A percentile compares a stretch with the other conserved stretches of the same genome.
Evolutionary conservation across 371 early-diverging fungal genomes (phyloP).

Genomic region (Mortierella sp.): DNA sequence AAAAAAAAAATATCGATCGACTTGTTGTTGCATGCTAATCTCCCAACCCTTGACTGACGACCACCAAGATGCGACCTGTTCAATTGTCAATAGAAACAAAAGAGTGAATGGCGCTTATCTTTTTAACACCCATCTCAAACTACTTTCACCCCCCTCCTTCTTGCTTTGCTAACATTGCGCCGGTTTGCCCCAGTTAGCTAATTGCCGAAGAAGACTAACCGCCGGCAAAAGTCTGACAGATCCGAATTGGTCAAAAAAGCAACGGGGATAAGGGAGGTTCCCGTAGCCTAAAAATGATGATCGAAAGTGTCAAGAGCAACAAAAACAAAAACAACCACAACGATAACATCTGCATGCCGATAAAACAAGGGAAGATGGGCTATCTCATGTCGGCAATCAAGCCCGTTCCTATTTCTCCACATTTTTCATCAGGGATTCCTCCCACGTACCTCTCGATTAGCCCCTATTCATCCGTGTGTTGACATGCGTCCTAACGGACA

Average conservation of each 20-base stretch:
- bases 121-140: neutral
- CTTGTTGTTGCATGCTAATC: too few relatives aligned
- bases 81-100: too few relatives aligned
- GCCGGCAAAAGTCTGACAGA: constrained; percentile 10
- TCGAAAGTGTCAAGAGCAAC: neutral
- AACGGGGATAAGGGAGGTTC: neutral
- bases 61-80: too few relatives aligned
- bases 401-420: constrained; percentile 21
- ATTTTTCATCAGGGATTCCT: neutral
- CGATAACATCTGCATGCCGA: neutral
- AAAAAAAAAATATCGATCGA: too few relatives aligned
- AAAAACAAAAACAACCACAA: neutral
- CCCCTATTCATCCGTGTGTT: neutral
- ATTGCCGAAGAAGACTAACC: neutral
- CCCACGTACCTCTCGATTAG: neutral
- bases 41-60: too few relatives aligned
- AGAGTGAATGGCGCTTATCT: too few relatives aligned
- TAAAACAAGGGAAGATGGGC: neutral
- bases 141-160: neutral
- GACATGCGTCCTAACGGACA: neutral
- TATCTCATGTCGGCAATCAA: constrained; percentile 4
- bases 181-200: neutral
- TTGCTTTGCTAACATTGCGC: neutral
- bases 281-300: neutral
- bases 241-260: neutral